Base-by-base conservation (phyloP, 352 stramenopile genomes). In the Globisporangium spiculum region DNA sequence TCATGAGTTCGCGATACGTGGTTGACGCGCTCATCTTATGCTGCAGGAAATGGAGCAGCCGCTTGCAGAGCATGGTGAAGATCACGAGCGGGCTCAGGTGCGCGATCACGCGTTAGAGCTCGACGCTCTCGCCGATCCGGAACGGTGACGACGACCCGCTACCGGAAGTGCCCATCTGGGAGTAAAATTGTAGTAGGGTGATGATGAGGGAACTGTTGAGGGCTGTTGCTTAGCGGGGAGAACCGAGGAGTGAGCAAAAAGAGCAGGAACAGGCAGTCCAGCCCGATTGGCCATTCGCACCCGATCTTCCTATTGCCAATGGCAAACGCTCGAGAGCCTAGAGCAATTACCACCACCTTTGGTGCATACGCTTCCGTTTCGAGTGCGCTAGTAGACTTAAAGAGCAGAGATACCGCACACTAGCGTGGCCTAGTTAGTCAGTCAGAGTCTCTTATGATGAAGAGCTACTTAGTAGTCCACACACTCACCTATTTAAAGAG, bases 1-100 rank as follows among this genome's bases (percentile, higher is more conserved):
- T 83, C 32, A 89, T 69, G 73, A 90, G 89, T 26, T 90, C 75
- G 59, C 83, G 67, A 61, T 89, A 91, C 71, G 89, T 90, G 58
- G 77, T 74, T 57, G 78, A 85, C 34, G 61, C 68, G 1, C 73
- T 60, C 10, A 89, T 60, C 46, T 81, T 72, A 63, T 88, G 78
- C 54, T 83, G 74, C 3, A 88, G 63, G 10, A 67, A 38, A 50
- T 91, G 81, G 41, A 90, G 66, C 9, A 30, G 38, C 1, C 57
- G 60, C 62, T 91, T 81, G 8, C 88, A 74, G 18, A 80, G 4
- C 7, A 89, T 73, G 16, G 89, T 57, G 52, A 55, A 84, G 24
- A 80, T 38, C 1, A 84, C 78, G 53, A 90, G 66, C 20, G 87
- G 44, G 54, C 73, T 84, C 48, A 90, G 62, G 27, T 85, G 73